Base-by-base conservation (phyloP, 805 yeast genomes). In the Dipodascopsis uninucleata region DNA sequence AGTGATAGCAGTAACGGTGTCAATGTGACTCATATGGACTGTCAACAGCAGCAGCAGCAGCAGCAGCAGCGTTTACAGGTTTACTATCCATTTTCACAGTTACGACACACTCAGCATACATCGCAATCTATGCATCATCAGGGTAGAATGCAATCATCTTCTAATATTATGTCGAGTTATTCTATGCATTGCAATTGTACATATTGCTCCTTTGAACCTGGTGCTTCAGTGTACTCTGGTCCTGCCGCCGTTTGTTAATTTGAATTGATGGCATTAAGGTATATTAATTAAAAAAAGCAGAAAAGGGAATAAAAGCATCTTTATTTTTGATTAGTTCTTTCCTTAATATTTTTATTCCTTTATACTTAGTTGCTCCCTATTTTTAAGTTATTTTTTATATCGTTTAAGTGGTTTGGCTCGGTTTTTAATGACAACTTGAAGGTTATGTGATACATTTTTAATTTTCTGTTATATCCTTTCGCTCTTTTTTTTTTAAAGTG, bases 141-240 rank as follows among this genome's bases (percentile, higher is more conserved):
- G 20, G 6, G 12, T 12, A 24, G 10, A 16, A n/a, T 10, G 20
- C 37, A 34, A 12, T 28, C 20, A 12, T 10, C 6, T 6, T n/a
- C 37, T 6, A 16, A 9, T 6, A 12, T 9, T 6, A 6, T n/a
- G 20, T 10, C 23, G 35, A 16, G 43, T 24, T 45, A 49, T 31
- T 33, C 47, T 10, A 24, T 45, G 10, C 50, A 45, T 17, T 41
- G 50, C 24, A 40, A 37, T 23, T 49, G 53, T 29, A 36, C 45
- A 32, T 49, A 49, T 26, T 49, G 53, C 24, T 41, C 39, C 10
- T 49, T 49, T 28, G 49, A 46, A 22, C 53, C 46, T 1, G 33
- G 33, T 8, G 25, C 36, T 8, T 44, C 44, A 9, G 20, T 36
- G 12, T 45, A 47, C 47, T 6, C 39, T 1, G 45, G 44, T 1